Evolutionary conservation across 805 yeast genomes (phyloP).

Genomic region (Nakazawaea ernobii): DNA sequence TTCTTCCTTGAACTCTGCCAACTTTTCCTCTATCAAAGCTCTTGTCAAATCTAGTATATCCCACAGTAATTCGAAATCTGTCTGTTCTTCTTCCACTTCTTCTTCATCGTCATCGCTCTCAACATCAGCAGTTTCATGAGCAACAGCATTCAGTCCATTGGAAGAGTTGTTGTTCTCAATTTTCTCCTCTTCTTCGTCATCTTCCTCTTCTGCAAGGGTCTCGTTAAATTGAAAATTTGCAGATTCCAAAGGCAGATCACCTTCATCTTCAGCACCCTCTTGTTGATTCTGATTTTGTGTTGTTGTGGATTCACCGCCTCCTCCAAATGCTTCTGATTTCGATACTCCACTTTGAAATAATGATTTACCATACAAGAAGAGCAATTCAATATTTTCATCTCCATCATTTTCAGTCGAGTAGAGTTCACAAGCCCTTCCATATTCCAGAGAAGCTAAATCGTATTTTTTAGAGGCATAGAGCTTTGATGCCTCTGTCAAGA

Average conservation of each 20-base stretch:
- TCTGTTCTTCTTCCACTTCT: conserved; percentile 41
- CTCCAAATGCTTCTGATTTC: conserved; percentile 74
- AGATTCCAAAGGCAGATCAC: conserved; percentile 14
- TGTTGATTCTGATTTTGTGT: conserved; percentile 20
- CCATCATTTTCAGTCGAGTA: conserved; percentile 42
- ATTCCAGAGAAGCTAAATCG: conserved; percentile 62
- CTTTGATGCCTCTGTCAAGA: conserved; percentile 58
- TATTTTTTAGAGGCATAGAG: conserved; percentile 59
- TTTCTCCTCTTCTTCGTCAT: conserved; percentile 22
- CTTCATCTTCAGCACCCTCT: conserved; percentile 19
- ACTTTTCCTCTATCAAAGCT: conserved; percentile 47
- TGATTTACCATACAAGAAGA: conserved; percentile 74
- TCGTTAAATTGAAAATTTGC: conserved; percentile 30
- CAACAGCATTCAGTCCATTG: too few species aligned
- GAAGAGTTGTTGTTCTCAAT: conserved; percentile 11
- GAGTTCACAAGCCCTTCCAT: conserved; percentile 67
- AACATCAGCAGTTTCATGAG: conserved; percentile 16
- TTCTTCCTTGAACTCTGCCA: conserved; percentile 22
- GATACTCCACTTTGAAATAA: conserved; percentile 72
- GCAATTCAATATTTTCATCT: conserved; percentile 68
- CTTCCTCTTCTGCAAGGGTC: conserved; percentile 29
- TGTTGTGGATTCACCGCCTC: conserved; percentile 21
- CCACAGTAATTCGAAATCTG: conserved; percentile 87
- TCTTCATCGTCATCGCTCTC: conserved; percentile 15
- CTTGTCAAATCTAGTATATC: conserved; percentile 78